phyloP scores from a whole-genome alignment of 2,329 filamentous ascomycete species.

The Trichoderma hamatum region DNA sequence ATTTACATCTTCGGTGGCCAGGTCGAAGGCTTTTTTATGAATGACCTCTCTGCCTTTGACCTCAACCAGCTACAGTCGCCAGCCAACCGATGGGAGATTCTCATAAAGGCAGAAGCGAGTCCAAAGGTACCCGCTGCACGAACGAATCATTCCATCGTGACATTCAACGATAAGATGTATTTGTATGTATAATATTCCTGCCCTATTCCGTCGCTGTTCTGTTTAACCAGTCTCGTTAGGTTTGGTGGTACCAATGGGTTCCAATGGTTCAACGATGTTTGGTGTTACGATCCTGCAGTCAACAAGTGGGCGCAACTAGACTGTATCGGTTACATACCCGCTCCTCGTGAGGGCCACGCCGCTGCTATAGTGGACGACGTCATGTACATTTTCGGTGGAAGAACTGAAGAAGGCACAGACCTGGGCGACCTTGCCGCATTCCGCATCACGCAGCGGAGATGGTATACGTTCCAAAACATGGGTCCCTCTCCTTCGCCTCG shows the following conservation, averaged over 20 bases:
- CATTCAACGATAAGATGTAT: constrained; percentile 90
- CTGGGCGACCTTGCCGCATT: constrained; percentile 89
- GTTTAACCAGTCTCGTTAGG: constrained; percentile 48
- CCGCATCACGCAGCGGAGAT: constrained; percentile 74
- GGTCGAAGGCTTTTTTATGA: constrained; percentile 97
- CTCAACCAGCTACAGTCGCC: constrained; percentile 91
- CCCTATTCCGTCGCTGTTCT: neutral
- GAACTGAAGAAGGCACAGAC: constrained; percentile 90
- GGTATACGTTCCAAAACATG: constrained; percentile 99
- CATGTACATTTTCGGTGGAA: constrained; percentile 98
- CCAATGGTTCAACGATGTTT: constrained; percentile 98
- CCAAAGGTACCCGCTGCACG: constrained; percentile 74
- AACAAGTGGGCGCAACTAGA: constrained; percentile 89
- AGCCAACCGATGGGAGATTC: constrained; percentile 89
- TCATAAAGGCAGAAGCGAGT: constrained; percentile 67
- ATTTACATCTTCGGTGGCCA: constrained; percentile 98
- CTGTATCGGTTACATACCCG: constrained; percentile 96
- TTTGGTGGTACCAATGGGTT: constrained; percentile 97
- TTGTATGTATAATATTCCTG: constrained; percentile 62
- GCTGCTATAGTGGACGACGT: constrained; percentile 93
- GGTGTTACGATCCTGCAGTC: constrained; percentile 84
- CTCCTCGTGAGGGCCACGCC: constrained; percentile 90
- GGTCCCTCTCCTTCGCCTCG: constrained; percentile 90
- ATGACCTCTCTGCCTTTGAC: constrained; percentile 93
- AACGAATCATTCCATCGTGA: constrained; percentile 93